These are phyloP conservation scores for Mycena haematopus DNA, from an alignment of 768 basidiomycete species.

Conservation along the genomic window DNA sequence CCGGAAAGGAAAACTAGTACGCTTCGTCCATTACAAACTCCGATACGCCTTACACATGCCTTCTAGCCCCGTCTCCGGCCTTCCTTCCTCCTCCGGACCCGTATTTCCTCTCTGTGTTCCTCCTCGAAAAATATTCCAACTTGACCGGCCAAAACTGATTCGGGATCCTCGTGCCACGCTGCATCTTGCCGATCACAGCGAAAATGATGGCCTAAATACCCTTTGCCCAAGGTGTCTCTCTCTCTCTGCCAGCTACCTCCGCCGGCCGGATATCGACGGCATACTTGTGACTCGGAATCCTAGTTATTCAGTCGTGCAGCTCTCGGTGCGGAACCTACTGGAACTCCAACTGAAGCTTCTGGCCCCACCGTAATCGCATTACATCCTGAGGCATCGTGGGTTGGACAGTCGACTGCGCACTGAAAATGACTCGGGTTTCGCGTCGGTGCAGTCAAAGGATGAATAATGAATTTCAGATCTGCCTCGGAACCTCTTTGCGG, in stretches of 20 bases:
- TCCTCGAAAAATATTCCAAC: neutral
- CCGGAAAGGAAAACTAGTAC: neutral
- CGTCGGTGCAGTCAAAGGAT: too few relatives aligned
- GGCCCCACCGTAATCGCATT: constrained; percentile 4
- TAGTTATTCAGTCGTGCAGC: neutral
- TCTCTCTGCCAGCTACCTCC: constrained; percentile 12
- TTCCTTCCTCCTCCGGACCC: neutral
- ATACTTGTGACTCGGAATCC: neutral
- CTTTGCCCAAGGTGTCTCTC: constrained; percentile 15
- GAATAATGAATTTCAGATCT: constrained; percentile 1
- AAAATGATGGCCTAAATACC: constrained; percentile 22
- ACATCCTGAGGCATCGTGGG: constrained; percentile 1
- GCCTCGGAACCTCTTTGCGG: constrained; percentile 11
- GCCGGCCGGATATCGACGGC: constrained; percentile 10
- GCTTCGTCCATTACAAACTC: constrained; percentile 13
- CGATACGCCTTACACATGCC: neutral
- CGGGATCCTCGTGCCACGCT: constrained; percentile 24
- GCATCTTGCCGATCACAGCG: constrained; percentile 24
- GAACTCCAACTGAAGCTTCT: neutral
- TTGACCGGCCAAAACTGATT: constrained; percentile 2
- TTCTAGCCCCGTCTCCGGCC: neutral
- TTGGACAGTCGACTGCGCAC: neutral
- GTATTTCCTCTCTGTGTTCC: neutral
- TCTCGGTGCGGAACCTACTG: constrained; percentile 9
- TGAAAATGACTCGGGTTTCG: neutral